Evolutionary conservation across 768 basidiomycete genomes (phyloP), one percentile per base, ranked within the genome.

Genomic region (Pulveroboletus sp.): DNA sequence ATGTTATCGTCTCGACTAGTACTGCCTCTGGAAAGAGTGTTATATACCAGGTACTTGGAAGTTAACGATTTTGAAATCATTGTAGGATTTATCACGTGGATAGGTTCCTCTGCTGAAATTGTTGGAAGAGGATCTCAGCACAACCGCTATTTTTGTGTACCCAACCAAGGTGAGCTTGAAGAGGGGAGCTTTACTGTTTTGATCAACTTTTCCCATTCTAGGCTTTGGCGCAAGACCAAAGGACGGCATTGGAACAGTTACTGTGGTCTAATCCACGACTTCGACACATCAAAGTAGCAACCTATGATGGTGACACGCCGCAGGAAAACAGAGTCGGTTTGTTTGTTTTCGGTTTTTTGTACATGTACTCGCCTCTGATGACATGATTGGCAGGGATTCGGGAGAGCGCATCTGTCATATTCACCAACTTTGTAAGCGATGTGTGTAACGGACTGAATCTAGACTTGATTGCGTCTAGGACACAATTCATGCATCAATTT

Each of bases 161-260:
- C 92, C 92, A 2, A 95, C 92, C 1, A 95, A 95, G 71, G 89
- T 79, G 43, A 35, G 61, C 36, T 21, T 8, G 15, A 36, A 40
- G 37, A 13, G 18, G 15, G 24, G 15, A 13, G 13, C n/a, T 1
- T 24, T 15, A 2, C 17, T 37, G 6, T 41, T 32, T 37, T n/a
- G 2, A 18, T 15, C 18, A 17, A 47, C 36, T 31, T 28, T 44
- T n/a, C 21, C 10, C 53, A 14, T 8, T 43, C 7, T 39, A 91
- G 86, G 92, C 92, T 14, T 72, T 95, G 36, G 92, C 93, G 1
- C 92, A 95, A 68, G 92, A 95, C 60, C 92, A 95, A 65, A 81
- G 76, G 56, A 69, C 71, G 4, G 82, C 86, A 1, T 66, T 94
- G 43, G 79, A 86, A 50, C 82, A 84, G 47, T 62, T 95, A 13